These are phyloP conservation scores for Pharus latifolius DNA, from an alignment of 176 grass and related monocot genomes.

Conservation along the genomic window DNA sequence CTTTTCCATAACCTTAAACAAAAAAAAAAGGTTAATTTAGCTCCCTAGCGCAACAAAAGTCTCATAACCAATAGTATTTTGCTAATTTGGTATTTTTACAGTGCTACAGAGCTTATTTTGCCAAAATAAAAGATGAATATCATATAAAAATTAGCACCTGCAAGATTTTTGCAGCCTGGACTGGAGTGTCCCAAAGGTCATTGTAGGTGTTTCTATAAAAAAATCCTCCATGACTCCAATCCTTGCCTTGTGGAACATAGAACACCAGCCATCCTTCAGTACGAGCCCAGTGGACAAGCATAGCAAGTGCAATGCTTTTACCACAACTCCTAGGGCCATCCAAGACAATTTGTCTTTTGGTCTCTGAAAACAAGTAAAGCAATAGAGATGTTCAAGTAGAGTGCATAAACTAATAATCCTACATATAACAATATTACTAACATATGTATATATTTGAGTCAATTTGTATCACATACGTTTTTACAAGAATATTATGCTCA, in stretches of 20 bases:
- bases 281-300: constrained; percentile 99
- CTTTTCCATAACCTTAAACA: constrained; percentile 6
- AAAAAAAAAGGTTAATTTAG: not conserved
- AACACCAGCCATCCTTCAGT: constrained; percentile 93
- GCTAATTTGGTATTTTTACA: too few relatives aligned
- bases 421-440: not conserved
- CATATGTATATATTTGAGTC: not conserved
- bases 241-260: constrained; percentile 86
- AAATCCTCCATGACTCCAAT: constrained; percentile 95
- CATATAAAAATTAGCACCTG: constrained; percentile 42
- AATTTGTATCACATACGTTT: not conserved
- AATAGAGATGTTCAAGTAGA: not conserved
- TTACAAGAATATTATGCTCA: not conserved
- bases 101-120: too few relatives aligned
- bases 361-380: constrained; percentile 26
- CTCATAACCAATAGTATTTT: too few relatives aligned
- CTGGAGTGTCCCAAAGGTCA: constrained; percentile 74
- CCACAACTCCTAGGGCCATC: constrained; percentile 85
- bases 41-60: too few relatives aligned
- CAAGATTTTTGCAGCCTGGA: constrained; percentile 55
- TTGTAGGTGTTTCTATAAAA: constrained; percentile 74
- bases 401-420: not conserved
- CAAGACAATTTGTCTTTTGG: constrained; percentile 80
- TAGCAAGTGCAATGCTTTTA: constrained; percentile 87
- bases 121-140: not conserved